Percentiles rank a stretch among this genome's conserved stretches.
These are phyloP conservation scores for Pichia nakasei DNA, from an alignment of 805 yeast species.

Conservation along the genomic window DNA sequence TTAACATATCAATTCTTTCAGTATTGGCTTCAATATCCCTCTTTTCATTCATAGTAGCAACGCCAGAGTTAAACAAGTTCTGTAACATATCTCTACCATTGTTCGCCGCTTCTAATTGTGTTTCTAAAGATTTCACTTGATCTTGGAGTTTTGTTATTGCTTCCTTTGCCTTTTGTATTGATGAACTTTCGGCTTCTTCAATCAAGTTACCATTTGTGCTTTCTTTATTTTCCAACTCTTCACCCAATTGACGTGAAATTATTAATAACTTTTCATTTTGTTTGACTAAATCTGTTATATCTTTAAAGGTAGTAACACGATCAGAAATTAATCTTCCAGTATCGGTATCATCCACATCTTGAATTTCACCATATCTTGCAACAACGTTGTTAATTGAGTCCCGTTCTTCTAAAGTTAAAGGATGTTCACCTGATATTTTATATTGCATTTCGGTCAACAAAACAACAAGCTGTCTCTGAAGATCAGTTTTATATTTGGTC, in stretches of 20 bases:
- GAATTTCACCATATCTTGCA: constrained; percentile 16
- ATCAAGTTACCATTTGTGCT: constrained; percentile 39
- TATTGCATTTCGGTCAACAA: constrained; percentile 59
- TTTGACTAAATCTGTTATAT: constrained; percentile 57
- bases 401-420: constrained; percentile 58
- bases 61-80: constrained; percentile 26
- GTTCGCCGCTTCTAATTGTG: constrained; percentile 43
- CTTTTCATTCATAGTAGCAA: constrained; percentile 4
- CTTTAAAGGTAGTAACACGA: constrained; percentile 61
- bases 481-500: constrained; percentile 54
- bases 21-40: constrained; percentile 11
- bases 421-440: constrained; percentile 45
- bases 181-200: constrained; percentile 29
- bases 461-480: constrained; percentile 75
- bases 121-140: constrained; percentile 42
- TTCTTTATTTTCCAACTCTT: constrained; percentile 55
- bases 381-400: constrained; percentile 52
- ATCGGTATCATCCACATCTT: constrained; percentile 38
- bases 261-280: constrained; percentile 66
- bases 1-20: constrained; percentile 22
- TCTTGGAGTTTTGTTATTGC: constrained; percentile 58
- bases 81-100: constrained; percentile 64
- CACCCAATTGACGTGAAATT: constrained; percentile 64
- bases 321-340: constrained; percentile 66
- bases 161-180: constrained; percentile 42